Conservation (phyloP, 2,329 filamentous ascomycete species). For the Penicillium sp. region DNA sequence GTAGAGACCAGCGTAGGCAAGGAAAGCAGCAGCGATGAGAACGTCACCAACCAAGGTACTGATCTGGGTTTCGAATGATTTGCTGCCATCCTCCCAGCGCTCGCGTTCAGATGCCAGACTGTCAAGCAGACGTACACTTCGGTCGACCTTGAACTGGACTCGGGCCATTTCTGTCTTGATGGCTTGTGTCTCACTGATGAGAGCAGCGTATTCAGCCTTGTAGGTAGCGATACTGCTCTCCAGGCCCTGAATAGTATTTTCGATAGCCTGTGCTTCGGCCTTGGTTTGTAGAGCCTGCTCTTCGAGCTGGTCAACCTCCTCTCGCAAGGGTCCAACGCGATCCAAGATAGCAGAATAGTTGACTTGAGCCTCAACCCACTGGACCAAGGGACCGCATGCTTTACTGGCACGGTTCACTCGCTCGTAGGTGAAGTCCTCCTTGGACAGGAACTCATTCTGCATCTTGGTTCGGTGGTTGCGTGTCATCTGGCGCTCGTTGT, state of each 20-base stretch:
- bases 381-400: slow-evolving; percentile 91
- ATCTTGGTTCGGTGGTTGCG: slow-evolving; percentile 74
- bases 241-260: slow-evolving; percentile 75
- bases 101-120: slow-evolving; percentile 88
- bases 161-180: slow-evolving; percentile 96
- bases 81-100: slow-evolving; percentile 96
- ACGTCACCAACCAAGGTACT: slow-evolving; percentile 94
- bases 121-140: slow-evolving; percentile 88
- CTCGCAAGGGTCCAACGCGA: slow-evolving; percentile 82
- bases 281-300: slow-evolving; percentile 87
- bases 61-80: slow-evolving; percentile 96
- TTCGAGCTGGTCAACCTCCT: slow-evolving; percentile 82
- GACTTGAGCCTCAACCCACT: slow-evolving; percentile 96
- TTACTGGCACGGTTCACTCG: slow-evolving; percentile 94
- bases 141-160: slow-evolving; percentile 96
- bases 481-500: slow-evolving; percentile 95
- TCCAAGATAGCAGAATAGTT: slow-evolving; percentile 97
- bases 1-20: slow-evolving; percentile 94
- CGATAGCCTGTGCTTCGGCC: slow-evolving; percentile 84
- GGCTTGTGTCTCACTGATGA: slow-evolving; percentile 94
- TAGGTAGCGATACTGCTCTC: slow-evolving; percentile 90
- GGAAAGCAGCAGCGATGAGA: slow-evolving; percentile 89
- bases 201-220: slow-evolving; percentile 89
- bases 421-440: slow-evolving; percentile 93
- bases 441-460: slow-evolving; percentile 85